phyloP scores from a whole-genome alignment of 306 rosid species.

The Adenanthera pavonina region DNA sequence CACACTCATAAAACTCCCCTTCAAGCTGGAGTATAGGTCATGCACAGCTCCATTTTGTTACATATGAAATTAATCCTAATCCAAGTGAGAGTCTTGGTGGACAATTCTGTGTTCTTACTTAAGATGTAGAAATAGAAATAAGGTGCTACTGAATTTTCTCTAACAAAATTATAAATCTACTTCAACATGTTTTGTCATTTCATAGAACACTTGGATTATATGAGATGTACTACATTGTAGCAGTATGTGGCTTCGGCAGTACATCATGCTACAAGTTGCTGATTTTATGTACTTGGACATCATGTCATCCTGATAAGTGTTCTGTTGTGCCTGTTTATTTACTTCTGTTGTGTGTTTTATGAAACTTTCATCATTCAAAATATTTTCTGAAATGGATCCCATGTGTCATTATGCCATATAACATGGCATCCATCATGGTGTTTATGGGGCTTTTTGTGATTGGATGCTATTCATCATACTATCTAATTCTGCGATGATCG shows the following conservation, averaged over 20 bases:
- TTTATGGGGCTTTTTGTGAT: neutral
- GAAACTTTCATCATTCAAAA: neutral
- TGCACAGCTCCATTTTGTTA: neutral
- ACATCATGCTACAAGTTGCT: neutral
- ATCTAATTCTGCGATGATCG: neutral
- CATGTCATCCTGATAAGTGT: no score
- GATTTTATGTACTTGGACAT: neutral
- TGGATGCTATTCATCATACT: neutral
- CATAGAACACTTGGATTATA: neutral
- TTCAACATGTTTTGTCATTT: neutral
- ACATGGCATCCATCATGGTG: neutral
- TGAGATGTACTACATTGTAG: neutral
- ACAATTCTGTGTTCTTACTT: neutral
- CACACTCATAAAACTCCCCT: neutral
- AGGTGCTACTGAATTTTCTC: neutral
- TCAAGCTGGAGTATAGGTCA: neutral
- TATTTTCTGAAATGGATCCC: neutral
- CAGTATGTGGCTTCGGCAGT: neutral
- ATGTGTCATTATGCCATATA: neutral
- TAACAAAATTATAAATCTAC: neutral
- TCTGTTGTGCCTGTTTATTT: no score
- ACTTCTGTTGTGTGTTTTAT: no score
- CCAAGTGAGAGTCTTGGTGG: neutral
- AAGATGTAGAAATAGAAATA: neutral
- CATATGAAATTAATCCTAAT: slow-evolving; percentile 7